Percentiles rank a stretch among this genome's conserved stretches.
phyloP scores from a whole-genome alignment of 139 green algal genomes.

The Deuterostichococcus epilithicus region DNA sequence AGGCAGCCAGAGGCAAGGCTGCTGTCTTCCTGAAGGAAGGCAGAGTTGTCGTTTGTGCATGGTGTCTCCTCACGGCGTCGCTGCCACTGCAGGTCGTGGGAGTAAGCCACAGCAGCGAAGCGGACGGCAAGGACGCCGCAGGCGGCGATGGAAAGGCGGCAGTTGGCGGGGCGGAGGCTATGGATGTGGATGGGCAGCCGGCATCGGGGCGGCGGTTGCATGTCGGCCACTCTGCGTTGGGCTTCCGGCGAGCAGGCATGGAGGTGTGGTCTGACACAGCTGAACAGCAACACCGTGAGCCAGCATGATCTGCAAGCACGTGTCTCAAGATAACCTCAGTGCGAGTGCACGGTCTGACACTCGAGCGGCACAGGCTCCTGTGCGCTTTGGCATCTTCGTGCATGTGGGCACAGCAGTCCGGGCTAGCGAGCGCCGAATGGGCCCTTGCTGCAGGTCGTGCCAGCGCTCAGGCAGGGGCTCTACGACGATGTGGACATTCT shows the following conservation, averaged over 20 bases:
- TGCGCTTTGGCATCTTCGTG: constrained; percentile 2
- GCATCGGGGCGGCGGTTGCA: constrained; percentile 27
- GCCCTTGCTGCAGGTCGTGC: constrained; percentile 54
- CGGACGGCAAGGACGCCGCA: constrained; percentile 4
- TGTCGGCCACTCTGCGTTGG: constrained; percentile 44
- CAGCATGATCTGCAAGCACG: neutral
- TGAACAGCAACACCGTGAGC: constrained; percentile 2
- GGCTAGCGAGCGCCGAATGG: too few species aligned
- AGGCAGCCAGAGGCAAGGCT: too few species aligned
- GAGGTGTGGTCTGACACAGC: constrained; percentile 60
- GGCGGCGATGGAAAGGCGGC: constrained; percentile 1
- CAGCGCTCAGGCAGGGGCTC: constrained; percentile 46
- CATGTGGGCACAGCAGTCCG: too few species aligned
- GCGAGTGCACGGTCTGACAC: too few species aligned
- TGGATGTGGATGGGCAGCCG: constrained; percentile 28
- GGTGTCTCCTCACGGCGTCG: constrained; percentile 18
- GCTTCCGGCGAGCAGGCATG: constrained; percentile 55
- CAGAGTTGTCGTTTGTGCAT: neutral
- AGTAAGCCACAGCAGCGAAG: neutral
- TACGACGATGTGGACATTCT: constrained; percentile 73
- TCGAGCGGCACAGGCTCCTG: neutral
- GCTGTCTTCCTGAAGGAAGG: too few species aligned
- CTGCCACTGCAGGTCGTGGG: neutral
- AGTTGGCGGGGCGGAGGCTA: constrained; percentile 15
- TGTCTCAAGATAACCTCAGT: too few species aligned